Percentiles rank a stretch among this genome's conserved stretches.
Conservation (phyloP, 2,329 filamentous ascomycete species). For the Neurospora crassa region DNA sequence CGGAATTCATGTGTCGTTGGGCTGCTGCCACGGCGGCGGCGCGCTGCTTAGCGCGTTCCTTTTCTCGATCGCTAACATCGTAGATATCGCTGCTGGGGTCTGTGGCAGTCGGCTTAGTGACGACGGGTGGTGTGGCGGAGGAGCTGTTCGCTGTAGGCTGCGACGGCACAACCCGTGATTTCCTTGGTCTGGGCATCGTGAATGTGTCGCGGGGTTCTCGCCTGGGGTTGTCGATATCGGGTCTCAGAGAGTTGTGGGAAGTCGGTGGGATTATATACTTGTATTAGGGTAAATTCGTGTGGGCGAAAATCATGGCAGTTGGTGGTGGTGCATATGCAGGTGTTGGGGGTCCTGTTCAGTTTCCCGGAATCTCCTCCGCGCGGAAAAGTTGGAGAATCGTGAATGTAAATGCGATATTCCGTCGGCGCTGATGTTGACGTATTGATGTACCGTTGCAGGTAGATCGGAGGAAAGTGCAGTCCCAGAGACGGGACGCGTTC, state of each 20-base stretch:
- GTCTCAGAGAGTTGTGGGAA: neutral
- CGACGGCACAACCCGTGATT: constrained; percentile 21
- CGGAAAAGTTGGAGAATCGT: neutral
- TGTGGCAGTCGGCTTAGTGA: constrained; percentile 8
- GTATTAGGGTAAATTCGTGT: neutral
- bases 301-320: neutral
- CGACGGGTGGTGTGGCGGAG: constrained; percentile 9
- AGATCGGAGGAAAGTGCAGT: neutral
- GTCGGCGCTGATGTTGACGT: neutral
- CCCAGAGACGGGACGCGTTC: neutral
- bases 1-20: constrained; percentile 8
- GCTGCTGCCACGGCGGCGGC: constrained; percentile 9
- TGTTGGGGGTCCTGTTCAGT: neutral
- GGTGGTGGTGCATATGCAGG: neutral
- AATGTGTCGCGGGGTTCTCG: neutral
- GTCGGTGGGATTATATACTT: neutral
- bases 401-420: neutral
- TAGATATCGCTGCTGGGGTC: constrained; percentile 23
- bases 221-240: neutral
- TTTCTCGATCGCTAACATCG: constrained; percentile 27
- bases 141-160: constrained; percentile 10
- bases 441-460: neutral
- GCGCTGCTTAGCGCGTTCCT: constrained; percentile 19
- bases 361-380: neutral
- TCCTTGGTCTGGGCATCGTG: constrained; percentile 23